Percentiles rank a stretch among this genome's conserved stretches.
Conservation (phyloP, 192 early-diverging fungal species). For the Obelidium mucronatum region DNA sequence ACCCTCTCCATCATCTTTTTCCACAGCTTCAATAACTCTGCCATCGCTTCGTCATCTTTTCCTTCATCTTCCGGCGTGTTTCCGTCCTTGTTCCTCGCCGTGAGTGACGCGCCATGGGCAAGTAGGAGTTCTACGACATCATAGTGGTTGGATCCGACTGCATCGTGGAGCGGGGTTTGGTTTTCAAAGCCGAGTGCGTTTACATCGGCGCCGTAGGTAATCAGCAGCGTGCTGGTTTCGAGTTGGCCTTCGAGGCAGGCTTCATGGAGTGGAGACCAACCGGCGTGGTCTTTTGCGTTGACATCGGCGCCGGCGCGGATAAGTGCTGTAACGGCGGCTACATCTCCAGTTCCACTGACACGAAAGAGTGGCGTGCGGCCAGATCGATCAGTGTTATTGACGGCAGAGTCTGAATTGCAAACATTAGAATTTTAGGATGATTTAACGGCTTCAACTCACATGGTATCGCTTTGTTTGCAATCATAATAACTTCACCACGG, state of each 20-base stretch:
- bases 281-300: constrained; percentile 60
- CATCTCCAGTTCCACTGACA: constrained; percentile 49
- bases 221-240: constrained; percentile 48
- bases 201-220: constrained; percentile 60
- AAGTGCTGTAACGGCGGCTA: constrained; percentile 44
- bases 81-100: constrained; percentile 51
- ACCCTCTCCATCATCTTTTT: constrained; percentile 45
- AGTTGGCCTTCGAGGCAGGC: constrained; percentile 56
- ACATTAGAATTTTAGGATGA: not conserved
- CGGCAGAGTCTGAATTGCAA: constrained; percentile 28
- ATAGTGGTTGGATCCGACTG: constrained; percentile 50
- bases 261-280: constrained; percentile 65
- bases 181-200: constrained; percentile 53
- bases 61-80: constrained; percentile 54
- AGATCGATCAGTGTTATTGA: constrained; percentile 51
- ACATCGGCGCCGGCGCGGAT: constrained; percentile 59
- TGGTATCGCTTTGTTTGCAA: constrained; percentile 37
- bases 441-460: not conserved
- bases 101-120: constrained; percentile 53
- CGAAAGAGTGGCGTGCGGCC: constrained; percentile 59
- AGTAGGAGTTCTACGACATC: constrained; percentile 59
- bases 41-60: constrained; percentile 43
- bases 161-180: constrained; percentile 71
- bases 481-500: constrained; percentile 27
- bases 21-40: constrained; percentile 50